Percentiles rank a stretch among this genome's conserved stretches.
Evolutionary conservation across 1,284 basidiomycete genomes (phyloP).

Genomic region (Trichosporon asahii): DNA sequence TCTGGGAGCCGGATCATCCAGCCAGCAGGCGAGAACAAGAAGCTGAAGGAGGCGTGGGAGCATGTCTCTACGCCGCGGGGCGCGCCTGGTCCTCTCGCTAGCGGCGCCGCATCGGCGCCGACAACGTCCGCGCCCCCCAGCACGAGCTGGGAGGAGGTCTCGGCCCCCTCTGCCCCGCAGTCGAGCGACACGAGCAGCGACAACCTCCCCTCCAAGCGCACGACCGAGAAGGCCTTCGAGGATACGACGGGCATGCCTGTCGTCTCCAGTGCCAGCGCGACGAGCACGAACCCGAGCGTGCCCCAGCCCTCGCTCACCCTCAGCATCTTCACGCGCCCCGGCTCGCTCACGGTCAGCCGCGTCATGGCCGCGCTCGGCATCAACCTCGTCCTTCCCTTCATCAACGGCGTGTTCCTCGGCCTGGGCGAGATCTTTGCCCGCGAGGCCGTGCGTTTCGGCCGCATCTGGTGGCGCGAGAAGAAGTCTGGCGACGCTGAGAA

Average conservation of each 20-base stretch:
- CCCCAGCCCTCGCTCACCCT: slow-evolving; percentile 60
- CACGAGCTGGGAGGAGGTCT: slow-evolving; percentile 46
- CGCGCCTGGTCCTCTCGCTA: slow-evolving; percentile 9
- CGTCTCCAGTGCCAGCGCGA: slow-evolving; percentile 20
- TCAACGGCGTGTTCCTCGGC: slow-evolving; percentile 97
- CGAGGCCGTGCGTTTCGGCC: slow-evolving; percentile 69
- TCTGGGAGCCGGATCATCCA: slow-evolving; percentile 11
- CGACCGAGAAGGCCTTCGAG: slow-evolving; percentile 10
- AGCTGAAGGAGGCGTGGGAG: slow-evolving; percentile 59
- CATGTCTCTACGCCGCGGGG: slow-evolving; percentile 43
- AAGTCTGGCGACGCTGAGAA: slow-evolving; percentile 26
- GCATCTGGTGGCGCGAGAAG: slow-evolving; percentile 49
- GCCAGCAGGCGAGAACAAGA: slow-evolving; percentile 31
- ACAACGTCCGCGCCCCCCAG: slow-evolving; percentile 37
- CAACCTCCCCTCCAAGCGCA: slow-evolving; percentile 12
- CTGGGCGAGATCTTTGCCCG: slow-evolving; percentile 97
- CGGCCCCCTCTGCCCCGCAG: slow-evolving; percentile 18
- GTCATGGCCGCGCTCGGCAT: slow-evolving; percentile 80
- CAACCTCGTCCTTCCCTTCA: slow-evolving; percentile 87
- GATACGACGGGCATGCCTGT: slow-evolving; percentile 5
- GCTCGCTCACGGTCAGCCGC: slow-evolving; percentile 70
- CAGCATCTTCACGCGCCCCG: slow-evolving; percentile 75
- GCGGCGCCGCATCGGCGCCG: slow-evolving; percentile 27
- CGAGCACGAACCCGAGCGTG: slow-evolving; percentile 33
- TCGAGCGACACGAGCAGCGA: not conserved